Base-by-base conservation (phyloP, 768 basidiomycete species). In the Neoboletus subvelutipes region DNA sequence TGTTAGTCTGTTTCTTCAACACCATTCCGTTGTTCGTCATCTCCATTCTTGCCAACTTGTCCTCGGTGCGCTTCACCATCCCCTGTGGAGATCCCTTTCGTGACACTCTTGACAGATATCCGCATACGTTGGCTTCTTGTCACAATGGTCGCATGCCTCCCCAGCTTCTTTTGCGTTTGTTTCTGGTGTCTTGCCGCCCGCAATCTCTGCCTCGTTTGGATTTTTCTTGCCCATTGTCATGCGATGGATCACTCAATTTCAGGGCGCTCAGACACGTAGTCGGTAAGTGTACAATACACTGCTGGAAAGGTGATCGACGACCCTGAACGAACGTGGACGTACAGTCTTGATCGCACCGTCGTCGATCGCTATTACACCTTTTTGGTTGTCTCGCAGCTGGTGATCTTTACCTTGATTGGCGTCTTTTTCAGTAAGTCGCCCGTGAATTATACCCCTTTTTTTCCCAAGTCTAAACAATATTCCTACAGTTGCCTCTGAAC, bases 361-460 rank as follows among this genome's bases (percentile, higher is more conserved):
- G 81, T 95, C 39, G 92, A 92, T 20, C 86, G 94, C 48, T 98
- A 98, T 74, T 98, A 88, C 68, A 80, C 90, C 1, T 98, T 99
- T 81, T 78, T 98, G 72, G 86, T 98, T 56, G 88, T 97, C 73
- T 92, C 90, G 50, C 94, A 98, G 69, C 75, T 99, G 65, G 79
- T 99, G 59, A 86, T 98, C 73, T 99, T 98, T 78, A 96, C 92
- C 17, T 73, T 96, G 56, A 86, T 98, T 58, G 91, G 92, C 63
- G 94, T 95, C 47, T 78, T 87, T 55, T 94, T 94, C 76, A 86
- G 90, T 91, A 55, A 63, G 87, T 78, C n/a, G 29, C 48, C 11
- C 11, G 2, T 37, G 10, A 40, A 51, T 13, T 43, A 24, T 52
- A 24, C 26, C 4, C 37, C 45, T n/a, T 7, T 1, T 15, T 39